phyloP scores from a whole-genome alignment of 148 eudicot genomes.

The Rhododendron ferrugineum region DNA sequence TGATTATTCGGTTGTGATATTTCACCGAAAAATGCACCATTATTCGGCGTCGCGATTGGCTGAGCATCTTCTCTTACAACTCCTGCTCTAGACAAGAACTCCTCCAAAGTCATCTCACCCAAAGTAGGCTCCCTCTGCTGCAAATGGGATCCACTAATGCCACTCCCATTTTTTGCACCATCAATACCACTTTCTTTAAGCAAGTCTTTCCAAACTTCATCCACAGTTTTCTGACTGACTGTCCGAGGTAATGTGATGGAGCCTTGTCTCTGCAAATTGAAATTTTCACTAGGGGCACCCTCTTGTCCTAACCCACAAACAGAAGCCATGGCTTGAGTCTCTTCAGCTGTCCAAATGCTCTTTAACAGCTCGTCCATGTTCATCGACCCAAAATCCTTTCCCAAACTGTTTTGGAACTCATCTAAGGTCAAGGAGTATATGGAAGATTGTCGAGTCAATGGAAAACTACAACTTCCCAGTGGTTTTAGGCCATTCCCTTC shows the following conservation, averaged over 20 bases:
- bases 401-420: slow-evolving; percentile 42
- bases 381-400: slow-evolving; percentile 60
- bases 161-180: slow-evolving; percentile 12
- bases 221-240: slow-evolving; percentile 51
- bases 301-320: slow-evolving; percentile 16
- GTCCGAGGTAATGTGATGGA: slow-evolving; percentile 53
- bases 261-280: slow-evolving; percentile 37
- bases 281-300: slow-evolving; percentile 22
- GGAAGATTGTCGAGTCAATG: slow-evolving; percentile 42
- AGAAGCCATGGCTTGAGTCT: slow-evolving; percentile 32
- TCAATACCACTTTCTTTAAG: slow-evolving; percentile 18
- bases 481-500: slow-evolving; percentile 21
- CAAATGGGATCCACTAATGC: slow-evolving; percentile 16
- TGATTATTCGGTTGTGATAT: slow-evolving; percentile 12
- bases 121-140: slow-evolving; percentile 39
- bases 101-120: slow-evolving; percentile 49
- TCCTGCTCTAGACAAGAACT: slow-evolving; percentile 45
- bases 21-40: slow-evolving; percentile 18
- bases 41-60: slow-evolving; percentile 12
- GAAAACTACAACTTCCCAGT: slow-evolving; percentile 13
- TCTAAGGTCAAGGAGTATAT: slow-evolving; percentile 46
- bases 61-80: slow-evolving; percentile 45
- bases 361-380: slow-evolving; percentile 55
- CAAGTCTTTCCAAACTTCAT: slow-evolving; percentile 50
- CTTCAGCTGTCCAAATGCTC: slow-evolving; percentile 56